These are phyloP conservation scores for Viola odorata DNA, from an alignment of 345 rosid genomes.

Conservation along the genomic window DNA sequence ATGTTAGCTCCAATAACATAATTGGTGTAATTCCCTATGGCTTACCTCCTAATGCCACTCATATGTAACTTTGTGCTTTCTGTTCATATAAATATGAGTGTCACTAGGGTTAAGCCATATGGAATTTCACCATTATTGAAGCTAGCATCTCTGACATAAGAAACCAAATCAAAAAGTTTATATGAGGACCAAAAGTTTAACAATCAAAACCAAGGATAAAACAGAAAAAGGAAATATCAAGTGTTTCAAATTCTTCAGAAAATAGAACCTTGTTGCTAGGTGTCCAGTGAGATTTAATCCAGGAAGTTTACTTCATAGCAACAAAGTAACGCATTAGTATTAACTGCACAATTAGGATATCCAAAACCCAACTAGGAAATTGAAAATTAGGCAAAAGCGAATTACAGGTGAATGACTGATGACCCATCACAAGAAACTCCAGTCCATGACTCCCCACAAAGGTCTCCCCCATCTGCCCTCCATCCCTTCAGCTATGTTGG, in stretches of 20 bases:
- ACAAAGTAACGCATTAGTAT: conserved; percentile 7
- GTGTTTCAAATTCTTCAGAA: conserved; percentile 59
- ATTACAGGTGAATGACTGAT: conserved; percentile 61
- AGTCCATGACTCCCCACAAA: conserved; percentile 76
- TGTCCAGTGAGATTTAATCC: conserved; percentile 59
- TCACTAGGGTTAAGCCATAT: conserved; percentile 62
- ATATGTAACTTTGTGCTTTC: conserved; percentile 48
- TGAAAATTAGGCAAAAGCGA: background rate
- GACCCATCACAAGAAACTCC: conserved; percentile 78
- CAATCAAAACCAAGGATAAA: background rate
- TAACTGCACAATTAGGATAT: background rate
- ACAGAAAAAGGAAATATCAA: conserved; percentile 20
- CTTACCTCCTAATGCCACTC: conserved; percentile 75
- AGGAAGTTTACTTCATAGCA: conserved; percentile 42
- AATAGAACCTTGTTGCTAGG: conserved; percentile 63
- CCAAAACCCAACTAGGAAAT: background rate
- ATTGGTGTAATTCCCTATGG: conserved; percentile 65
- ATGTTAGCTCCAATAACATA: conserved; percentile 64
- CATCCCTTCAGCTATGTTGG: conserved; percentile 66
- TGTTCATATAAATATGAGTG: conserved; percentile 28
- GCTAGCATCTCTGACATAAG: conserved; percentile 64
- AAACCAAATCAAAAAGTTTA: conserved; percentile 14
- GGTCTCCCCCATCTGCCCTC: conserved; percentile 69
- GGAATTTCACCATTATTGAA: conserved; percentile 80
- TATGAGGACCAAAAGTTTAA: conserved; percentile 1